phyloP scores from a whole-genome alignment of 225 moss, liverwort and hornwort genomes.

The Lunularia cruciata region DNA sequence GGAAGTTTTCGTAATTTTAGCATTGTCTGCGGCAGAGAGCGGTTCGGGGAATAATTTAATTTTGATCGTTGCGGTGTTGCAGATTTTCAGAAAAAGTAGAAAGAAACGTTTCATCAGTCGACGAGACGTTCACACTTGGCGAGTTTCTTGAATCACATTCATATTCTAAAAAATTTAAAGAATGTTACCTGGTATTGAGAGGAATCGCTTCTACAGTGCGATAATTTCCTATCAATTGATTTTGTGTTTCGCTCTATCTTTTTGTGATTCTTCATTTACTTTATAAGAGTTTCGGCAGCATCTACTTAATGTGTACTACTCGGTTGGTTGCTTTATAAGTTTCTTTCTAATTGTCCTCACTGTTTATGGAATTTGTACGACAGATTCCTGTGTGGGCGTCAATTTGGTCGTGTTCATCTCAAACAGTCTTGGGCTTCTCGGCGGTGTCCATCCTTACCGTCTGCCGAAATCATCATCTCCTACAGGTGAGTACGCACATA shows the following conservation, averaged over 20 bases:
- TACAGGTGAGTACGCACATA: constrained; percentile 48
- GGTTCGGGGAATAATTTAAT: no score
- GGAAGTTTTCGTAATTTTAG: no score
- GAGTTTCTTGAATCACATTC: constrained; percentile 65
- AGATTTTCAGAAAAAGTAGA: constrained; percentile 67
- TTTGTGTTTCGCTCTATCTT: no score
- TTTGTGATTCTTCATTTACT: no score
- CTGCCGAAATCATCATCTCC: constrained; percentile 75
- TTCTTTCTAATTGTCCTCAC: no score
- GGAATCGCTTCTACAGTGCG: no score
- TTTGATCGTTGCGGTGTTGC: not conserved
- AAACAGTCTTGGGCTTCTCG: constrained; percentile 57
- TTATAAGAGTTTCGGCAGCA: no score
- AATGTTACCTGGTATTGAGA: constrained; percentile 83
- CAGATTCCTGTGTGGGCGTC: constrained; percentile 82
- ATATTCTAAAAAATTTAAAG: constrained; percentile 75
- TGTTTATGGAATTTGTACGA: no score
- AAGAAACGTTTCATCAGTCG: constrained; percentile 39
- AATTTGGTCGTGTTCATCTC: constrained; percentile 76
- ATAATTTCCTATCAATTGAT: no score
- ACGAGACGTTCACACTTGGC: constrained; percentile 57
- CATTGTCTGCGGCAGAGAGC: no score
- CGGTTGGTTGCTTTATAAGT: no score
- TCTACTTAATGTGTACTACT: no score
- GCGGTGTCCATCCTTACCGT: constrained; percentile 71